Evolutionary conservation across 2,329 filamentous ascomycete species (phyloP), one percentile per base, ranked within the genome.

Genomic region (Aspergillus oerlinghausenensis): DNA sequence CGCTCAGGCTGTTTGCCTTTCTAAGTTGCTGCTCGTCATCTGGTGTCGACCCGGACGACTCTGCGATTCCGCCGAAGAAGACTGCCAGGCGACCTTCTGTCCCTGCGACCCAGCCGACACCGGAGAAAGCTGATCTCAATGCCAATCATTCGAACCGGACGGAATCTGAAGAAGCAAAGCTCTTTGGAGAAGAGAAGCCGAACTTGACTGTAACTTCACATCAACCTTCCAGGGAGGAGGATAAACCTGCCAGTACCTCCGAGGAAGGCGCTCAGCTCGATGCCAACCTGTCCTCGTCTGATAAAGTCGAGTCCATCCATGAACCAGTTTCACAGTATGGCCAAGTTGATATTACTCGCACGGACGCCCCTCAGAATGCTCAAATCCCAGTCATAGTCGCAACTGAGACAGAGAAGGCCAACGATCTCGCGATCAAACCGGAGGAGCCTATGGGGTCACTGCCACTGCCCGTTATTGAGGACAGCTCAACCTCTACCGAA

Each of bases 1-100:
- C 77, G 38, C 72, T 67, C 32, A 71, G 70, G 50, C 57, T 78
- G 6, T 67, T 81, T 26, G 75, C 79, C 9, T 78, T 81, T 56
- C 63, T 82, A 54, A 75, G 71, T 54, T 82, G 79, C 66, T 82
- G 79, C 62, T 75, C 78, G 29, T 73, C 76, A 3, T 74, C 77
- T 19, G 67, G 68, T n/a, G 66, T 74, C n/a, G 79, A 79, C 60
- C 63, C 69, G 38, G 77, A 78, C 29, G 77, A 78, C 54, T 64
- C 70, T 55, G 66, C 72, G 38, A 64, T 76, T 32, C 78, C 78
- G 42, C 70, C 78, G 29, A 81, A 80, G 65, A 77, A 74, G 63
- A 70, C 78, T 6, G 66, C 73, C 17, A 75, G 75, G 60, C 69
- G 73, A 52, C 70, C 71, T 54, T 65, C 70, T n/a, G 65, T 67